A percentile compares a stretch with the other conserved stretches of the same genome.
Evolutionary conservation across 495 filamentous ascomycete genomes (phyloP).

Genomic region (Penicillium subrubescens): DNA sequence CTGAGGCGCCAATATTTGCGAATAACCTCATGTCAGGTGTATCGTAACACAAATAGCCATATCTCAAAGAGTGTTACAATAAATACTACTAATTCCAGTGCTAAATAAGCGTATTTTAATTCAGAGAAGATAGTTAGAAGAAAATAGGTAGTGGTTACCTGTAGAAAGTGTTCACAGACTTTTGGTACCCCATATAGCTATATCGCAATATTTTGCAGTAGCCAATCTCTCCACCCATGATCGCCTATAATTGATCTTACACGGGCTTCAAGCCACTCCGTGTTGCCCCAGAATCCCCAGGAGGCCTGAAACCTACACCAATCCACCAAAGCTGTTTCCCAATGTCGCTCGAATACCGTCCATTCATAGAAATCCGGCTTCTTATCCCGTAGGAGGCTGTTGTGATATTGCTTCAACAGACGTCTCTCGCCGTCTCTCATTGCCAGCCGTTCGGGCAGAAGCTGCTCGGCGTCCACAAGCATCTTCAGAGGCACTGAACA

Average conservation of each 20-base stretch:
- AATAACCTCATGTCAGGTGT: too few species aligned
- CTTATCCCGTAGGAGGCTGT: constrained; percentile 17
- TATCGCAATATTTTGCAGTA: constrained; percentile 1
- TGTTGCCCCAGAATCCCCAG: constrained; percentile 48
- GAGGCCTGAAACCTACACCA: constrained; percentile 48
- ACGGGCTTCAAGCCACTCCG: constrained; percentile 43
- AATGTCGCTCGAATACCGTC: constrained; percentile 35
- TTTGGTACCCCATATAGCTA: too few species aligned
- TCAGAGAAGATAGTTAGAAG: too few species aligned
- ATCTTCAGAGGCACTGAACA: constrained; percentile 40
- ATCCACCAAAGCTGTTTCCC: constrained; percentile 44
- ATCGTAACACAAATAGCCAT: too few species aligned
- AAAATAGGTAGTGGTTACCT: too few species aligned
- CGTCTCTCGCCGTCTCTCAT: constrained; percentile 36
- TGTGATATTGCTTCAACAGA: constrained; percentile 32
- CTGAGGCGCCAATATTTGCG: too few species aligned
- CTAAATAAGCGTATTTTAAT: too few species aligned
- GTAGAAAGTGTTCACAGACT: too few species aligned
- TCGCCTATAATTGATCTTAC: constrained; percentile 38
- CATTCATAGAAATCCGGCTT: constrained; percentile 27
- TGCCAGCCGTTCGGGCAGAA: constrained; percentile 27
- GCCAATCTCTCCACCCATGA: constrained; percentile 35
- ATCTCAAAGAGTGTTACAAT: too few species aligned
- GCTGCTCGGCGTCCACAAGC: constrained; percentile 29
- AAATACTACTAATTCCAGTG: too few species aligned